Percentiles rank a stretch among this genome's conserved stretches.
These are phyloP conservation scores for Apiospora rasikravindrae DNA, from an alignment of 2,329 filamentous ascomycete genomes.

Conservation along the genomic window DNA sequence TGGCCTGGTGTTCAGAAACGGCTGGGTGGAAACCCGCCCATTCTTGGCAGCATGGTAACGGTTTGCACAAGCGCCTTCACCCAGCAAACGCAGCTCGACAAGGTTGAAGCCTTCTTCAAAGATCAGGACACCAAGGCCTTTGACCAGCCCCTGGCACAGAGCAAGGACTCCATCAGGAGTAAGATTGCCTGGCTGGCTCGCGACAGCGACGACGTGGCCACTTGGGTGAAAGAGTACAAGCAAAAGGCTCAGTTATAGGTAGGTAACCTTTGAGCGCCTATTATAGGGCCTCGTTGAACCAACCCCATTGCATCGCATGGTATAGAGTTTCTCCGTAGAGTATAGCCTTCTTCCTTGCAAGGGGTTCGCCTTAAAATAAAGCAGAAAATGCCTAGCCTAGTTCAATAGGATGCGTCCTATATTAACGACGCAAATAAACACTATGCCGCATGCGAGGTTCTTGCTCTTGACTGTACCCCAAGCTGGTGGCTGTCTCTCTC, in stretches of 20 bases:
- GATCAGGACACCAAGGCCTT: slow-evolving; percentile 83
- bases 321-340: not conserved
- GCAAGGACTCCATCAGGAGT: slow-evolving; percentile 80
- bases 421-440: not conserved
- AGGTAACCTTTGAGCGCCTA: not conserved
- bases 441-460: not conserved
- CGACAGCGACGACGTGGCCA: slow-evolving; percentile 77
- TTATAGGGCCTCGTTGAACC: not conserved
- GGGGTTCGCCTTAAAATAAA: not conserved
- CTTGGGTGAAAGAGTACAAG: slow-evolving; percentile 64
- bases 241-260: slow-evolving; percentile 46
- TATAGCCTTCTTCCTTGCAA: not conserved
- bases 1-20: slow-evolving; percentile 85
- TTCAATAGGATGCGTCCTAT: not conserved
- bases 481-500: not conserved
- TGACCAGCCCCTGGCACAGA: slow-evolving; percentile 88
- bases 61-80: slow-evolving; percentile 85
- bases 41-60: slow-evolving; percentile 83
- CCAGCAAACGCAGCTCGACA: slow-evolving; percentile 73
- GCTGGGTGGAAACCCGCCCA: slow-evolving; percentile 83
- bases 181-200: slow-evolving; percentile 83
- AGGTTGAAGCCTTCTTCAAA: slow-evolving; percentile 81
- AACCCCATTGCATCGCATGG: not conserved
- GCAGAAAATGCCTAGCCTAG: not conserved
- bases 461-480: not conserved